These are phyloP conservation scores for Citrus mangshanensis DNA, from an alignment of 345 rosid genomes.

Conservation along the genomic window DNA sequence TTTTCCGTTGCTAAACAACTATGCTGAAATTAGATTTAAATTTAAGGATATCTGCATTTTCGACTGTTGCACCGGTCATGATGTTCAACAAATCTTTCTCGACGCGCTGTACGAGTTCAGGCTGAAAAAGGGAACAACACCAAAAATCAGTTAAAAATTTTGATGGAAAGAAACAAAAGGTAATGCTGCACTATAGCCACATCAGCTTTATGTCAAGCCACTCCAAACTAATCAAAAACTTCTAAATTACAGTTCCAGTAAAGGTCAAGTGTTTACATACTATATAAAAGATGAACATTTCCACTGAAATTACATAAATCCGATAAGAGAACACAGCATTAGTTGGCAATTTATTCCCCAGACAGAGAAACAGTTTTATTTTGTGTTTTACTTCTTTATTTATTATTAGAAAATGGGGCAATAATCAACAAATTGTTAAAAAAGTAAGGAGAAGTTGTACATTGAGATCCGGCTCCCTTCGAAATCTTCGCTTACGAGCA, in stretches of 20 bases:
- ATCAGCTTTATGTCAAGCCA: not conserved
- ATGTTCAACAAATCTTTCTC: constrained; percentile 88
- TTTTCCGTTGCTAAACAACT: not conserved
- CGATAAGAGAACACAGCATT: too few relatives aligned
- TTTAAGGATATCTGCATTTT: constrained; percentile 68
- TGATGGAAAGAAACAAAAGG: not conserved
- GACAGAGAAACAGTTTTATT: too few relatives aligned
- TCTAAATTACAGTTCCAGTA: not conserved
- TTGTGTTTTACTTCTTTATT: not conserved
- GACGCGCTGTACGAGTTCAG: constrained; percentile 90
- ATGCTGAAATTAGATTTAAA: not conserved
- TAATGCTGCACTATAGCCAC: not conserved
- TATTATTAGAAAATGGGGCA: not conserved
- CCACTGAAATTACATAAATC: too few relatives aligned
- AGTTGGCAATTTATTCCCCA: too few relatives aligned
- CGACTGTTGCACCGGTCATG: constrained; percentile 83
- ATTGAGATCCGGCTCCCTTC: constrained; percentile 96
- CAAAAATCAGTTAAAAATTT: constrained; percentile 11
- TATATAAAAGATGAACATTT: too few relatives aligned
- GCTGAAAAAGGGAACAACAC: constrained; percentile 51
- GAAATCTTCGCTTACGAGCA: constrained; percentile 93
- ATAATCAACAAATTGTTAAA: not conserved
- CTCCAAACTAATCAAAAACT: not conserved
- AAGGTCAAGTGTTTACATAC: not conserved
- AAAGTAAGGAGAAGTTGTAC: constrained; percentile 33